Percentiles rank a stretch among this genome's conserved stretches.
Evolutionary conservation across 306 rosid genomes (phyloP).

Genomic region (Fagus crenata): DNA sequence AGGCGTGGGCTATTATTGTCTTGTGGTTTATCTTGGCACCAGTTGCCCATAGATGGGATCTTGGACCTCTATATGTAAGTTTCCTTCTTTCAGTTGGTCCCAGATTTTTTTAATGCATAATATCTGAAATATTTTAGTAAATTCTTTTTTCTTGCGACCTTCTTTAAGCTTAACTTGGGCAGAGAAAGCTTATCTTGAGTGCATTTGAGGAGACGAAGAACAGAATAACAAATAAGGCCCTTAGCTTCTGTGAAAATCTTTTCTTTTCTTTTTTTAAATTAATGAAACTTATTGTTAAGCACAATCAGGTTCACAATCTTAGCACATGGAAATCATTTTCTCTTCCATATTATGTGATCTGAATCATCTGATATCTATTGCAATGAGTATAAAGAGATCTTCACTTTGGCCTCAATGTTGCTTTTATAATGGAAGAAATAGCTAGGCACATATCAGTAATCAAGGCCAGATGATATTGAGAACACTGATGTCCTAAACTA

Average conservation of each 20-base stretch:
- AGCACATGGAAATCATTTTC: neutral
- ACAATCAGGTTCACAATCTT: neutral
- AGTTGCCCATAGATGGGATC: slow-evolving; percentile 77
- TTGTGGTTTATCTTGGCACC: slow-evolving; percentile 93
- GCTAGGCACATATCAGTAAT: neutral
- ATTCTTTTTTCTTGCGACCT: neutral
- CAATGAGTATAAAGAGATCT: neutral
- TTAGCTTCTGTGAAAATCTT: neutral
- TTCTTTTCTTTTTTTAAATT: neutral
- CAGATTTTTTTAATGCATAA: slow-evolving; percentile 1
- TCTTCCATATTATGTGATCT: neutral
- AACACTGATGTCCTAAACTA: neutral
- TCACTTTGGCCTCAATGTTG: neutral
- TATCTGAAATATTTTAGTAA: neutral
- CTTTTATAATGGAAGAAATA: neutral
- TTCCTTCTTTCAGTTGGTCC: slow-evolving; percentile 6
- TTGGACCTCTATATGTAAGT: slow-evolving; percentile 92
- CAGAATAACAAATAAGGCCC: neutral
- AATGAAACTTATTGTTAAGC: neutral
- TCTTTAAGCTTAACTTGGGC: neutral
- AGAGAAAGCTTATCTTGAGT: neutral
- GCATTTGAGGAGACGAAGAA: neutral
- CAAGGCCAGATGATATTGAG: neutral
- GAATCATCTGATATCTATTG: neutral
- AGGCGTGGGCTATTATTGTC: slow-evolving; percentile 66